Base-by-base conservation (phyloP, 2,329 filamentous ascomycete species). In the Cylindrodendrum hubeiense region DNA sequence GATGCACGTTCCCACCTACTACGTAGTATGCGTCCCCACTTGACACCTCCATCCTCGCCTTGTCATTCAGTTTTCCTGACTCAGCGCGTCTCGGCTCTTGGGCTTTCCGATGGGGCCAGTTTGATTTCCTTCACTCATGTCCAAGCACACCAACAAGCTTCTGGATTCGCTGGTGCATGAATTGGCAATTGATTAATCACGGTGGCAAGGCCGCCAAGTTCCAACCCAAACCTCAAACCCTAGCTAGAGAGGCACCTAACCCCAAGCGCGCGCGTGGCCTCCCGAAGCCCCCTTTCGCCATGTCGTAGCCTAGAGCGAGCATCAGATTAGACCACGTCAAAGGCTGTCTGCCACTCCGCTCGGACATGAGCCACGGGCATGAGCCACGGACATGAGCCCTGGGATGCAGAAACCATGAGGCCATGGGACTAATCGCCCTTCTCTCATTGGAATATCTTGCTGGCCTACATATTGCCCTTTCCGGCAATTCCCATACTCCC, bases 391-490 rank as follows among this genome's bases (percentile, higher is more conserved):
- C n/a, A n/a, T n/a, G 34, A 10, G 17, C n/a, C 30, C 50, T 15
- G 37, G 30, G 44, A 10, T 26, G 47, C 13, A 57, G 47, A 62
- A 44, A 13, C 39, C 55, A 34, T 44, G 67, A 65, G 47, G 26
- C 54, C 60, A 58, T 51, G 15, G 43, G 53, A 53, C 39, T 47
- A 67, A 64, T 67, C 50, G 33, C 19, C 58, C 33, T 57, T 50
- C 56, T 52, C 56, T 51, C 51, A 71, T 71, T 72, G 49, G 50
- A 61, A 67, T 66, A 71, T 21, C 51, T 50, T 43, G 30, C 60
- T 41, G 56, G 43, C 30, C 54, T 57, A 50, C 21, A 51, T 39
- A 37, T 30, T 41, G 41, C 33, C 28, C 43, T 47, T 72, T 50
- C 66, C 64, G 65, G 58, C 34, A 70, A 68, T 62, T 65, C 59